Evolutionary conservation across 179 eudicot species (phyloP).

Genomic region (Beta macrorhiza): DNA sequence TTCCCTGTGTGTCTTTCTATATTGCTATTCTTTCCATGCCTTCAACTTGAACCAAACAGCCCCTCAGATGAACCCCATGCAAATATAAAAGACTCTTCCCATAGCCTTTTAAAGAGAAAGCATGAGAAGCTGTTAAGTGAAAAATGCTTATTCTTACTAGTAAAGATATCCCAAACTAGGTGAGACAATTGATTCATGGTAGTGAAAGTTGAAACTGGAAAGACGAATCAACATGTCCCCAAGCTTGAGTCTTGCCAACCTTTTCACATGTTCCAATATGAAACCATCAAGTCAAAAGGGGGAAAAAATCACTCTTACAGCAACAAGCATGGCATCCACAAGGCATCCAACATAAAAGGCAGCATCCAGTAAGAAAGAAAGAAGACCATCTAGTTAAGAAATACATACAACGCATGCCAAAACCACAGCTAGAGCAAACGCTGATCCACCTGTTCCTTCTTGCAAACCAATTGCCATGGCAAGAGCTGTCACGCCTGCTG

Average conservation of each 20-base stretch:
- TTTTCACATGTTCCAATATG: background rate
- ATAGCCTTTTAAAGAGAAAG: background rate
- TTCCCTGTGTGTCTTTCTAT: background rate
- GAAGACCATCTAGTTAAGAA: conserved; percentile 35
- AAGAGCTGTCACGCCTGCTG: conserved; percentile 78
- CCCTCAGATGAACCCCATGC: background rate
- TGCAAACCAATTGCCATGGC: conserved; percentile 69
- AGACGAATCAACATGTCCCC: background rate
- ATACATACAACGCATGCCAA: conserved; percentile 87
- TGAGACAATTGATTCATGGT: background rate
- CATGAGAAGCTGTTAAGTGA: background rate
- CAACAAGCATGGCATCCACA: background rate
- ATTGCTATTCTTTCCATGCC: background rate
- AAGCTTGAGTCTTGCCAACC: background rate
- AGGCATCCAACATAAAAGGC: background rate
- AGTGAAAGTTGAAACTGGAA: conserved; percentile 2
- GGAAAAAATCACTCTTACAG: background rate
- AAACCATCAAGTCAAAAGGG: background rate
- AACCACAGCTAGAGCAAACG: conserved; percentile 75
- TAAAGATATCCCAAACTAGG: background rate
- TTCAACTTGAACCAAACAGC: background rate
- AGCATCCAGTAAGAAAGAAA: conserved; percentile 10
- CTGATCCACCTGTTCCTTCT: conserved; percentile 63
- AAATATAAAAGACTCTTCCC: background rate
- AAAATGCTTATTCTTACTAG: background rate